Evolutionary conservation across 192 early-diverging fungal genomes (phyloP), one percentile per base, ranked within the genome.

Genomic region (Coemansia sp.): DNA sequence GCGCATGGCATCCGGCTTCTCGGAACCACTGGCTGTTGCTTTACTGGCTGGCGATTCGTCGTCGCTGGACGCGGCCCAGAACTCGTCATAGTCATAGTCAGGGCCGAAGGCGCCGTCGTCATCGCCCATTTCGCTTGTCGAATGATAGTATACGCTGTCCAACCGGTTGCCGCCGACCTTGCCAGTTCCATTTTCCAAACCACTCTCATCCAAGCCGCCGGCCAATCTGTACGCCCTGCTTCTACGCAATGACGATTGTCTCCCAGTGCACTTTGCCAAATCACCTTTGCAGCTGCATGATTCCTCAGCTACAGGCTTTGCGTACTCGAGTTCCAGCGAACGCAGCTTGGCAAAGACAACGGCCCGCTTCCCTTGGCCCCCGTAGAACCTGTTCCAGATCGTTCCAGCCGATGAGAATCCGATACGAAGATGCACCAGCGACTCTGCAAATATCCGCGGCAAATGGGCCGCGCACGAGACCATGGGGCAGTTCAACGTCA

Each of bases 341-440:
- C 45, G 44, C 8, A 80, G 69, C 5, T 65, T 60, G 23, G 44
- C 64, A 35, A 80, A 80, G 5, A 58, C 45, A 6, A 80, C 44
- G 5, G 23, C 34, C 16, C 45, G 56, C 18, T 56, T 64, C 9
- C 30, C 68, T 15, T 55, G 34, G 16, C 63, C 43, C 6, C 46
- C 55, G 36, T 80, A 80, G 23, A 80, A 80, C n/a, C 77, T 51
- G 44, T 63, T 34, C 77, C 77, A 80, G 14, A 80, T 70, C 1
- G 77, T 61, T 15, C 68, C 61, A 0, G 77, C 66, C 7, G 77
- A 74, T 1, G 77, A 70, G 51, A 80, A 80, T 2, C 77, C 68
- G 5, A 80, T 66, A 24, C 61, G 65, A 21, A 80, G 43, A 23
- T 26, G 41, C 33, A 64, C 69, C 14, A 80, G 66, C 23, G 77